Conservation (phyloP, 129 eudicot genomes). For the Logfia minima region DNA sequence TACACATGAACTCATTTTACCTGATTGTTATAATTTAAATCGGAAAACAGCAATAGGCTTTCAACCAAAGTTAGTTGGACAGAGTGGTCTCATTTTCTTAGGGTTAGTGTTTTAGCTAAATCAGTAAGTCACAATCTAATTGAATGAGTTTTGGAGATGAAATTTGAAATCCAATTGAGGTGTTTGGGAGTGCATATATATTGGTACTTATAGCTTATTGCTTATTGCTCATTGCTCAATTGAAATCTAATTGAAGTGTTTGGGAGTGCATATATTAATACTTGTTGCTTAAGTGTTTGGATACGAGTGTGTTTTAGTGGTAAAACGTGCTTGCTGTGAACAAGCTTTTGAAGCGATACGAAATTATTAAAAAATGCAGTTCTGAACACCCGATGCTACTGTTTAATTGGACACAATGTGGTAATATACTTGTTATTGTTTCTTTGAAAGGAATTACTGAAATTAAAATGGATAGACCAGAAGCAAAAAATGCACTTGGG, state of each 20-base stretch:
- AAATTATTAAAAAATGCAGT: background rate
- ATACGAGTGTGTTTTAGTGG: background rate
- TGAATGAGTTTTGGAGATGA: background rate
- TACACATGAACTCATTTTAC: background rate
- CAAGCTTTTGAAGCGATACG: background rate
- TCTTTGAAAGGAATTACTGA: constrained; percentile 62
- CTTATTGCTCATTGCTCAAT: too few species aligned
- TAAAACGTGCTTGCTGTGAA: background rate
- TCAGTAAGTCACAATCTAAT: background rate
- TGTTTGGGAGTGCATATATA: background rate
- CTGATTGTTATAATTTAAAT: background rate
- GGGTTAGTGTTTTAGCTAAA: background rate
- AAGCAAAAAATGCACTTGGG: constrained; percentile 84
- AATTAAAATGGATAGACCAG: constrained; percentile 88
- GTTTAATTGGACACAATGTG: background rate
- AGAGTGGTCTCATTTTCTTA: too few species aligned
- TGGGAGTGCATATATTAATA: background rate
- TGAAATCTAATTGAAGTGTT: background rate
- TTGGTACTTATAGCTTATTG: background rate
- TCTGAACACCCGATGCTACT: background rate
- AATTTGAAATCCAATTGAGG: background rate
- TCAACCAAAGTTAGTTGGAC: too few species aligned
- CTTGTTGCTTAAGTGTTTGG: background rate
- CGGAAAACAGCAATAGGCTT: background rate
- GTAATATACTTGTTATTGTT: constrained; percentile 4